Conservation (phyloP, 164 flowering plant genomes). For the Warburgia ugandensis region DNA sequence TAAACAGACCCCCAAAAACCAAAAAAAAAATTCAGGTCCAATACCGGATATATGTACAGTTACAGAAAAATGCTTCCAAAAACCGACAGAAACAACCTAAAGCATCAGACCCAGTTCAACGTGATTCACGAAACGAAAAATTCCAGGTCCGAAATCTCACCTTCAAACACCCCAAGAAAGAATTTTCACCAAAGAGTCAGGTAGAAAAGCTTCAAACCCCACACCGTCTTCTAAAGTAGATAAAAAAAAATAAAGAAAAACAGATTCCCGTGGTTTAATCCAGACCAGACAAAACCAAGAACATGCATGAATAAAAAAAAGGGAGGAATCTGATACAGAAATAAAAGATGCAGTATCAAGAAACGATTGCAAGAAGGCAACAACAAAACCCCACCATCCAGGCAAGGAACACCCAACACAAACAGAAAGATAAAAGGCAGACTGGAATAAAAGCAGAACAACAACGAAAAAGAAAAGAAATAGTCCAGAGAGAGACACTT, state of each 20-base stretch:
- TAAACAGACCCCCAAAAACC: neutral
- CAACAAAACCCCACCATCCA: conserved; percentile 17
- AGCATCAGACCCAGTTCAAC: conserved; percentile 17
- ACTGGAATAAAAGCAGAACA: conserved; percentile 2
- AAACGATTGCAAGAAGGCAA: conserved; percentile 14
- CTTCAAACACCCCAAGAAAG: conserved; percentile 17
- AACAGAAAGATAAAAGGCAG: conserved; percentile 6
- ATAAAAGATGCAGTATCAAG: conserved; percentile 15
- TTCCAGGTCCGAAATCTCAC: conserved; percentile 24
- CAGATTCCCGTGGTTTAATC: conserved; percentile 45
- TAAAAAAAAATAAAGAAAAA: conserved; percentile 14
- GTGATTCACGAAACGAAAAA: conserved; percentile 2
- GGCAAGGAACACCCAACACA: conserved; percentile 2
- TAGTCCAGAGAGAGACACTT: conserved; percentile 5
- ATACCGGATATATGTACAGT: no score
- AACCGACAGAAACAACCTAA: conserved; percentile 1
- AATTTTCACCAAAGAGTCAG: conserved; percentile 7
- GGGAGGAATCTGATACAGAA: conserved; percentile 11
- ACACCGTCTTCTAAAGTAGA: conserved; percentile 2
- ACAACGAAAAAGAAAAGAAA: conserved; percentile 8
- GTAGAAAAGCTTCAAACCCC: conserved; percentile 18
- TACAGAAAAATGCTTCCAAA: no score
- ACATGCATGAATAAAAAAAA: conserved; percentile 29
- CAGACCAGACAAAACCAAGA: conserved; percentile 48
- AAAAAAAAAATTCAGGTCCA: neutral